phyloP scores from a whole-genome alignment of 192 early-diverging fungal genomes.

The Entomortierella parvispora region DNA sequence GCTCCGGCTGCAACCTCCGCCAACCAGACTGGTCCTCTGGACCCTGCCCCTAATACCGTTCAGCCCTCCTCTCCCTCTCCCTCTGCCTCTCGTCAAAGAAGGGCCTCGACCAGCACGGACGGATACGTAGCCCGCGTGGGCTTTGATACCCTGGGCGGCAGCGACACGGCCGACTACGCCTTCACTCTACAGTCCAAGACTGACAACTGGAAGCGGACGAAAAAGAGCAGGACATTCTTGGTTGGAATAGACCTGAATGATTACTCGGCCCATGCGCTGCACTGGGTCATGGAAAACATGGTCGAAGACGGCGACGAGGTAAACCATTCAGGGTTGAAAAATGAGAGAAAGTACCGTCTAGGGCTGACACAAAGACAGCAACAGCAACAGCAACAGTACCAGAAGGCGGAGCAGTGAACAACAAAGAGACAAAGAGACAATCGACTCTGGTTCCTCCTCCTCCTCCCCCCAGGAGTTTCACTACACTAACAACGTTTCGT shows the following conservation, averaged over 20 bases:
- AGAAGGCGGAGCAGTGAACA: no score
- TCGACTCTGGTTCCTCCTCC: no score
- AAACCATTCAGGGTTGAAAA: neutral
- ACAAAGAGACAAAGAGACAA: no score
- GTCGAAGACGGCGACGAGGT: constrained; percentile 66
- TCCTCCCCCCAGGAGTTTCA: no score
- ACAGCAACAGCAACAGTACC: no score
- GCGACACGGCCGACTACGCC: constrained; percentile 35
- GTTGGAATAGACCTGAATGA: constrained; percentile 66
- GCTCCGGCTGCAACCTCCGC: neutral
- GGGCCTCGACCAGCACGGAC: neutral
- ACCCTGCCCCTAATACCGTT: neutral
- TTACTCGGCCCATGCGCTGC: constrained; percentile 64
- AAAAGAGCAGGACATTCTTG: constrained; percentile 56
- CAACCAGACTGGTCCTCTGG: neutral
- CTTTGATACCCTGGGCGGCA: constrained; percentile 44
- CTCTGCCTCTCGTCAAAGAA: neutral
- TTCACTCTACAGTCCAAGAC: constrained; percentile 45
- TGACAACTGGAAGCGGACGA: constrained; percentile 31
- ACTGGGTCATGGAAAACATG: constrained; percentile 61
- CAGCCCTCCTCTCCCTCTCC: neutral
- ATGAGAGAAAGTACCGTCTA: no score
- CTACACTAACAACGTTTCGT: no score
- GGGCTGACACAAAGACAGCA: no score
- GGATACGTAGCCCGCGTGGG: constrained; percentile 44